Percentiles rank a stretch among this genome's conserved stretches.
phyloP scores from a whole-genome alignment of 2,329 filamentous ascomycete genomes.

The Coniosporium tulheliwenetii region DNA sequence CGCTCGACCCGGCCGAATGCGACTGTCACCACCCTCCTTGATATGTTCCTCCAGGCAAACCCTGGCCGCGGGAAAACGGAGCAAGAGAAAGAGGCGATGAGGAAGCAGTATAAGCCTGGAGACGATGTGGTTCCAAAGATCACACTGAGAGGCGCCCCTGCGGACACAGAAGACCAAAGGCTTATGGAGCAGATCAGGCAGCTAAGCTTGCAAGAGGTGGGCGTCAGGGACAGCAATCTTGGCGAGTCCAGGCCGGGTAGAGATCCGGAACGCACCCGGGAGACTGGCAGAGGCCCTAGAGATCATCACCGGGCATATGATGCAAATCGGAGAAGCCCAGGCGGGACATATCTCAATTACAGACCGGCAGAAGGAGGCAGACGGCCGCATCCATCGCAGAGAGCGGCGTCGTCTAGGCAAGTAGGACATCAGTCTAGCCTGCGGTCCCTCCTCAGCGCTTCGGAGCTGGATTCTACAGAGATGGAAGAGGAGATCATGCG shows the following conservation, averaged over 20 bases:
- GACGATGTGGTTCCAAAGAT: conserved; percentile 62
- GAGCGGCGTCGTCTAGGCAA: conserved; percentile 26
- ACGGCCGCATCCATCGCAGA: conserved; percentile 6
- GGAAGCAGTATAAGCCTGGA: conserved; percentile 61
- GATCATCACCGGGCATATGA: neutral
- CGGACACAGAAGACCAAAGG: conserved; percentile 48
- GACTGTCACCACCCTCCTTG: conserved; percentile 73
- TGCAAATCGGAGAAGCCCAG: neutral
- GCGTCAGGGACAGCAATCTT: conserved; percentile 20
- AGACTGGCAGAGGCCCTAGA: conserved; percentile 3
- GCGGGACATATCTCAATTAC: conserved; percentile 1
- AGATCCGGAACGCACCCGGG: conserved; percentile 8
- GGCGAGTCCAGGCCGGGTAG: too few species aligned
- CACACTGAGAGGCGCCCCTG: conserved; percentile 31
- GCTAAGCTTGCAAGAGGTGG: conserved; percentile 55
- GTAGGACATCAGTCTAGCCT: conserved; percentile 85
- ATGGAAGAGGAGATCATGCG: conserved; percentile 79
- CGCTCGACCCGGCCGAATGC: conserved; percentile 83
- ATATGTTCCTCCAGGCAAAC: conserved; percentile 72
- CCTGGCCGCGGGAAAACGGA: conserved; percentile 56
- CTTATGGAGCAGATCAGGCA: conserved; percentile 57
- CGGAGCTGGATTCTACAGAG: conserved; percentile 59
- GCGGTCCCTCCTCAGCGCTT: conserved; percentile 66
- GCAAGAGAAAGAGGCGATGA: conserved; percentile 63
- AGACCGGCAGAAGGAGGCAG: conserved; percentile 15